Conservation (phyloP, 2,329 filamentous ascomycete genomes). For the Diaporthe capsici region DNA sequence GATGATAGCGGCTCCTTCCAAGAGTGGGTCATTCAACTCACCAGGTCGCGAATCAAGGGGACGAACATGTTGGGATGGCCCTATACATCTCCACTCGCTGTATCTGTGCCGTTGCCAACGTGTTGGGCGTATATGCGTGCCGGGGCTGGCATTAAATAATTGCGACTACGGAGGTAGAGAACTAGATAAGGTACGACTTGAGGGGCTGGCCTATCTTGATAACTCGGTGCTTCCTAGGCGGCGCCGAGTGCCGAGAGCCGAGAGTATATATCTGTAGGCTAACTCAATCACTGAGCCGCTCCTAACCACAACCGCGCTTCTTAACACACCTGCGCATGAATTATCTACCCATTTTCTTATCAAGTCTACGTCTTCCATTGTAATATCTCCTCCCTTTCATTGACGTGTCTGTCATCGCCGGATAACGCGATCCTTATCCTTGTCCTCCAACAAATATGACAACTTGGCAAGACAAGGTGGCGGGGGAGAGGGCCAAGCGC, state of each 20-base stretch:
- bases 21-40: too few relatives aligned
- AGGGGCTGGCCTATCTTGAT: constrained; percentile 1
- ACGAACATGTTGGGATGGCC: too few relatives aligned
- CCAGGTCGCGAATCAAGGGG: too few relatives aligned
- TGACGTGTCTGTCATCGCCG: not conserved
- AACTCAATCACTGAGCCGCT: not conserved
- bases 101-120: not conserved
- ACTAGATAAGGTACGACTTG: not conserved
- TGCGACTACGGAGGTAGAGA: constrained; percentile 3
- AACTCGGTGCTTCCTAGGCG: not conserved
- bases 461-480: constrained; percentile 3
- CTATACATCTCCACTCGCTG: too few relatives aligned
- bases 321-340: not conserved
- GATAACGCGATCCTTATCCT: not conserved
- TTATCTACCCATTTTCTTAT: not conserved
- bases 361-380: not conserved
- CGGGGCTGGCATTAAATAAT: not conserved
- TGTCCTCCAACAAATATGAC: not conserved
- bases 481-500: constrained; percentile 4
- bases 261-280: not conserved
- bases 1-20: too few relatives aligned
- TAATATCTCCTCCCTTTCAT: not conserved
- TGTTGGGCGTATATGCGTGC: not conserved
- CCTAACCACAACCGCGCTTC: not conserved
- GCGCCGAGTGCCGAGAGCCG: not conserved